phyloP scores from a whole-genome alignment of 2,329 filamentous ascomycete genomes.

The Diplodia corticola region DNA sequence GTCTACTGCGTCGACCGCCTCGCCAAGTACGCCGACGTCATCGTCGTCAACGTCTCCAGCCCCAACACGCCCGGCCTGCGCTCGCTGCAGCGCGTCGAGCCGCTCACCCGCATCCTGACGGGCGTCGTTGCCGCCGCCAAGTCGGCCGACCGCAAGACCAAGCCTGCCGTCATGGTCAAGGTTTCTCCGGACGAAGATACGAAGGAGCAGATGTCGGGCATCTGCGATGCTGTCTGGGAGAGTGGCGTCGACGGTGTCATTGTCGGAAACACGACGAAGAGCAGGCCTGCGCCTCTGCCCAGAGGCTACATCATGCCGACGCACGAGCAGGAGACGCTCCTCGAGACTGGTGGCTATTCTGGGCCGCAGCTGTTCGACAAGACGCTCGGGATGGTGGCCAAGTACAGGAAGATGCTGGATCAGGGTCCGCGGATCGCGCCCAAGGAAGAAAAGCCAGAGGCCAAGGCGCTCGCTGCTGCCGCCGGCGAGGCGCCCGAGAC shows the following conservation, averaged over 20 bases:
- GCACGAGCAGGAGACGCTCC: conserved; percentile 66
- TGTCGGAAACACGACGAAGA: conserved; percentile 95
- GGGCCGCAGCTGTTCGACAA: conserved; percentile 85
- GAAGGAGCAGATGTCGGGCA: conserved; percentile 79
- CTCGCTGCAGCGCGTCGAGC: conserved; percentile 80
- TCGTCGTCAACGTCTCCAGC: conserved; percentile 98
- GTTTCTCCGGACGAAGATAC: conserved; percentile 94
- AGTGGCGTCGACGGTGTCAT: conserved; percentile 94
- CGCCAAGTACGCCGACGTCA: conserved; percentile 84
- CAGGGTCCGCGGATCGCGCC: conserved; percentile 39
- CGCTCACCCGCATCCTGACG: conserved; percentile 74
- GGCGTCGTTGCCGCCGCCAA: conserved; percentile 81
- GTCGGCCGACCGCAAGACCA: conserved; percentile 66
- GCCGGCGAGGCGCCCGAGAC: background rate
- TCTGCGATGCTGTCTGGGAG: conserved; percentile 78
- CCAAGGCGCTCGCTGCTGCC: background rate
- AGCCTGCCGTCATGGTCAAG: conserved; percentile 92
- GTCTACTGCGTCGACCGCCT: conserved; percentile 84
- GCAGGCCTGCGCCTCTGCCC: conserved; percentile 70
- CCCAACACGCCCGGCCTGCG: conserved; percentile 93
- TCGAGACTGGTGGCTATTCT: conserved; percentile 84
- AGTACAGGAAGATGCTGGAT: conserved; percentile 64
- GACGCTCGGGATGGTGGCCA: conserved; percentile 74
- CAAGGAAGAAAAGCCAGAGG: background rate
- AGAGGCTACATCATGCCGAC: conserved; percentile 63